These are phyloP conservation scores for Pichia gijzeniarum DNA, from an alignment of 805 yeast genomes.

Conservation along the genomic window DNA sequence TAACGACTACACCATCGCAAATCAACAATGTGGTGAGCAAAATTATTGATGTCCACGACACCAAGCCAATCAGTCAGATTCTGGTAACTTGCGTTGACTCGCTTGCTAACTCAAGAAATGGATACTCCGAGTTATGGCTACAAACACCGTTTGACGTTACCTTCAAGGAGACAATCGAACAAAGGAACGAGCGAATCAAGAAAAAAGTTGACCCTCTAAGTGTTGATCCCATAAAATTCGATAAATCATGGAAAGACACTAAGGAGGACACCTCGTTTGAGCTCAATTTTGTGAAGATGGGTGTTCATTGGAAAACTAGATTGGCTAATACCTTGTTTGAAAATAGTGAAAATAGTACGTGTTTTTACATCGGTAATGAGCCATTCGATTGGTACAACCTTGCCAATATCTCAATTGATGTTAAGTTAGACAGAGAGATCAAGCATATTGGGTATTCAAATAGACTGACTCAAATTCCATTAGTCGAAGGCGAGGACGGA, in stretches of 20 bases:
- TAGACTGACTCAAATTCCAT: slow-evolving; percentile 14
- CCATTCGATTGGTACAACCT: slow-evolving; percentile 11
- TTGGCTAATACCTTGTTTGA: slow-evolving; percentile 26
- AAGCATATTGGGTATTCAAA: slow-evolving; percentile 8
- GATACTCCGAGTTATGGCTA: slow-evolving; percentile 26
- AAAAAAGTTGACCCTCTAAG: slow-evolving; percentile 12
- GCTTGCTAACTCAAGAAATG: slow-evolving; percentile 21
- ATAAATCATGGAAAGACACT: slow-evolving; percentile 18
- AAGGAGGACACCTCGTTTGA: slow-evolving; percentile 6
- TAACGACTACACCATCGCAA: slow-evolving; percentile 27
- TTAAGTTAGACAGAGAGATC: neutral
- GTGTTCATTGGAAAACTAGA: slow-evolving; percentile 1
- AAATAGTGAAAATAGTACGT: slow-evolving; percentile 21
- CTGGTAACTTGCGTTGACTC: slow-evolving; percentile 26
- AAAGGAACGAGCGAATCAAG: neutral
- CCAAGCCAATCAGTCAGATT: slow-evolving; percentile 10
- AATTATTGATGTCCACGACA: slow-evolving; percentile 8
- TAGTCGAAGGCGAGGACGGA: slow-evolving; percentile 10
- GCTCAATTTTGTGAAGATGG: slow-evolving; percentile 4
- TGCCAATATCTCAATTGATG: slow-evolving; percentile 1
- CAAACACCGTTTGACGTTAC: slow-evolving; percentile 14
- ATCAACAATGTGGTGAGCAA: slow-evolving; percentile 16
- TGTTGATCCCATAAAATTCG: slow-evolving; percentile 17
- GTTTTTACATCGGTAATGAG: slow-evolving; percentile 18
- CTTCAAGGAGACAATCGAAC: slow-evolving; percentile 11